Evolutionary conservation across 371 early-diverging fungal genomes (phyloP).

Genomic region (Pancytospora epiphaga): DNA sequence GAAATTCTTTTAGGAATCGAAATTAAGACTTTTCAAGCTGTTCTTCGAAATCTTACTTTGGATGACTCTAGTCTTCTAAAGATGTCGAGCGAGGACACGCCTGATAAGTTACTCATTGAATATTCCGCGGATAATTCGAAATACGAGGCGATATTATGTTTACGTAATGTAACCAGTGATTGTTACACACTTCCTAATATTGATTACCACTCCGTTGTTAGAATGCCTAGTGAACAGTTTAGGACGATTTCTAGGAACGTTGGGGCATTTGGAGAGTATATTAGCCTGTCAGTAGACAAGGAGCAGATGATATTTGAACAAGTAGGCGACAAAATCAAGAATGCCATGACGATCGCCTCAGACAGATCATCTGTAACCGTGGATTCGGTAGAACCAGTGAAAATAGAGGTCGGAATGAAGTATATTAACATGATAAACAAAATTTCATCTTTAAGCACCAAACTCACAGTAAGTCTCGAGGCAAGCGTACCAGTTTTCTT

Average conservation of each 20-base stretch:
- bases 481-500: constrained; percentile 47
- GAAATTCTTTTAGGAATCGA: constrained; percentile 53
- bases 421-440: constrained; percentile 53
- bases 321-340: constrained; percentile 38
- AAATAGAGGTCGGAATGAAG: constrained; percentile 54
- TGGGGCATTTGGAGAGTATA: constrained; percentile 47
- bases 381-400: constrained; percentile 6
- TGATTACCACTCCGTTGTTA: constrained; percentile 30
- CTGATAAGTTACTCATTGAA: constrained; percentile 22
- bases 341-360: constrained; percentile 33
- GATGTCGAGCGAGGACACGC: constrained; percentile 36
- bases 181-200: constrained; percentile 33
- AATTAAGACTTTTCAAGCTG: constrained; percentile 43
- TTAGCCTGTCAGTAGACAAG: constrained; percentile 34
- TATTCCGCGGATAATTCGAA: constrained; percentile 11
- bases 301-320: constrained; percentile 37
- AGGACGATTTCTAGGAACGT: constrained; percentile 33
- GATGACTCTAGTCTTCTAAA: constrained; percentile 15
- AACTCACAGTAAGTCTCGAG: constrained; percentile 37
- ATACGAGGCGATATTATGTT: constrained; percentile 26
- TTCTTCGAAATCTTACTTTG: constrained; percentile 49
- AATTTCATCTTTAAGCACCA: constrained; percentile 22
- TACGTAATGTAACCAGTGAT: constrained; percentile 44
- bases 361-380: constrained; percentile 21
- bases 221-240: constrained; percentile 45